These are phyloP conservation scores for Entoloma clypeatum DNA, from an alignment of 1,284 basidiomycete genomes.

Conservation along the genomic window DNA sequence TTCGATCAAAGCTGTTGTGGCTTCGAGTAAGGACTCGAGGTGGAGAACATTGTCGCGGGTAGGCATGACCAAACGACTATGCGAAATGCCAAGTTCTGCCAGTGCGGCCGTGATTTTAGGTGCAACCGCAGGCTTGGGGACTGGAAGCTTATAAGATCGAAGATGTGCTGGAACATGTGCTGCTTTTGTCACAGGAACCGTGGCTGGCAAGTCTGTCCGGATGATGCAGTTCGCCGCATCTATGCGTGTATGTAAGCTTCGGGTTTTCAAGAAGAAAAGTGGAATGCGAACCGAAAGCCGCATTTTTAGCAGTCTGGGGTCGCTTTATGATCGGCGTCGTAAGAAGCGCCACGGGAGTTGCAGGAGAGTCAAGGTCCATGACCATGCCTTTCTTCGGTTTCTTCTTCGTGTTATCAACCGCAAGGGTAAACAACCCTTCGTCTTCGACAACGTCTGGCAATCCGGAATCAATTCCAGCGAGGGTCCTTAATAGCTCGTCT, in stretches of 20 bases:
- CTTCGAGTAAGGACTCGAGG: slow-evolving; percentile 70
- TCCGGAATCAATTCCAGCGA: slow-evolving; percentile 84
- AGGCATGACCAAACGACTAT: slow-evolving; percentile 84
- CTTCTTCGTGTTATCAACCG: slow-evolving; percentile 45
- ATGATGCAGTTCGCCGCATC: slow-evolving; percentile 76
- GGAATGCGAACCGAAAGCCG: slow-evolving; percentile 48
- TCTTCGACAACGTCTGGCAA: slow-evolving; percentile 69
- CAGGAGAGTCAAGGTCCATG: slow-evolving; percentile 54
- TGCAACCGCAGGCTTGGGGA: slow-evolving; percentile 70
- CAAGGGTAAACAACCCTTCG: slow-evolving; percentile 48
- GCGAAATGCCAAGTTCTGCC: slow-evolving; percentile 71
- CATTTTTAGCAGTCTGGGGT: slow-evolving; percentile 50
- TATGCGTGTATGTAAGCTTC: slow-evolving; percentile 23
- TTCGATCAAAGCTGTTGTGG: slow-evolving; percentile 73
- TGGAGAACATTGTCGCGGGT: slow-evolving; percentile 74
- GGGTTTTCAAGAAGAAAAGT: not conserved
- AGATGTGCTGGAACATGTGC: slow-evolving; percentile 76
- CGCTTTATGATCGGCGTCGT: slow-evolving; percentile 43
- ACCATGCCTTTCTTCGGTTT: slow-evolving; percentile 40
- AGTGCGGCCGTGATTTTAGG: slow-evolving; percentile 73
- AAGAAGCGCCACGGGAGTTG: slow-evolving; percentile 47
- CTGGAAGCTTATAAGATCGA: slow-evolving; percentile 79
- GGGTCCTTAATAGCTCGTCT: slow-evolving; percentile 82
- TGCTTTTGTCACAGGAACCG: slow-evolving; percentile 60
- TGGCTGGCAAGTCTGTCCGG: slow-evolving; percentile 58